A percentile compares a stretch with the other conserved stretches of the same genome.
Evolutionary conservation across 106 monocot species (phyloP).

Genomic region (Phalaenopsis aphrodite): DNA sequence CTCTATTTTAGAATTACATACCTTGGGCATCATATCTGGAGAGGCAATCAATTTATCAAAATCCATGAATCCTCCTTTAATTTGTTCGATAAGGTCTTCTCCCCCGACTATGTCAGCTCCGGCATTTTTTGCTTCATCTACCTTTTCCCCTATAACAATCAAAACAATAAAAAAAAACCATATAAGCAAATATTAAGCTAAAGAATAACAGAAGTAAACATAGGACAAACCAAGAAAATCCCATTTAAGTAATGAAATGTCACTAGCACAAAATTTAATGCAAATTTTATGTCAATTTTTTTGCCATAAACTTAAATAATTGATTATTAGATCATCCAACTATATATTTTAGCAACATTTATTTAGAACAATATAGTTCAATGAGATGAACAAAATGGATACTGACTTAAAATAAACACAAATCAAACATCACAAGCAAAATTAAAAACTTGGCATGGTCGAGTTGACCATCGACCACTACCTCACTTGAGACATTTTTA

Average conservation of each 20-base stretch:
- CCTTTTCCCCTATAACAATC: constrained; percentile 57
- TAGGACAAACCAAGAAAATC: background rate
- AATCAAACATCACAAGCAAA: no score
- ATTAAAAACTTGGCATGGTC: no score
- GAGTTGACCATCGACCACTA: no score
- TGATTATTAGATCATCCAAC: no score
- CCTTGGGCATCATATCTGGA: constrained; percentile 99
- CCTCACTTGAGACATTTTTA: no score
- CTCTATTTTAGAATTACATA: constrained; percentile 4
- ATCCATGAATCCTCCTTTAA: constrained; percentile 93
- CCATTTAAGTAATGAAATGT: background rate
- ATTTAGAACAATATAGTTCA: no score
- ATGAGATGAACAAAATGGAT: no score
- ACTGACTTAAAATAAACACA: no score
- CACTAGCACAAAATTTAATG: background rate
- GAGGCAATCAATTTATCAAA: constrained; percentile 98
- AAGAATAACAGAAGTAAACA: background rate
- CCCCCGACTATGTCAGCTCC: constrained; percentile 97
- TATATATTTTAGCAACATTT: no score
- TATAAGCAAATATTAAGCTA: background rate
- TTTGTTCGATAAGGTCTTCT: constrained; percentile 82
- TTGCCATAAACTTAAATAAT: no score
- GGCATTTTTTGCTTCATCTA: constrained; percentile 90
- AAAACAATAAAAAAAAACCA: background rate
- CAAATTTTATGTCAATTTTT: no score